Conservation (phyloP, 192 early-diverging fungal species). For the Bifiguratus adelaidae region DNA sequence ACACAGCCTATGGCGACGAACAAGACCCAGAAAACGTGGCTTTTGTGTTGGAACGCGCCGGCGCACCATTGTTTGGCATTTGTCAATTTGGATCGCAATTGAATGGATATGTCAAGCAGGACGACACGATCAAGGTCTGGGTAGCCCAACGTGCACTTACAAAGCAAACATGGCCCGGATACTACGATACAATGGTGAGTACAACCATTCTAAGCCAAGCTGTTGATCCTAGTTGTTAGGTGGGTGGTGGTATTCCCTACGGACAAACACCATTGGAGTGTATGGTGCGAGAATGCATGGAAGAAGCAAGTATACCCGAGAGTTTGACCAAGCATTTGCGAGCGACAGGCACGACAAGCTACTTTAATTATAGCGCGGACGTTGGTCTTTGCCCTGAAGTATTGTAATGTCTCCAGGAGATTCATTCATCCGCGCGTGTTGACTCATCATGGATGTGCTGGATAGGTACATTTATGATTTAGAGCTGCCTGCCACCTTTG, state of each 20-base stretch:
- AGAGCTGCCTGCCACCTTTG: constrained; percentile 45
- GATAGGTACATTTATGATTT: constrained; percentile 75
- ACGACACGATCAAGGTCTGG: constrained; percentile 67
- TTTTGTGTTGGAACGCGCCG: constrained; percentile 70
- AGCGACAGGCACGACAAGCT: too few species aligned
- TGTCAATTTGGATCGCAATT: constrained; percentile 83
- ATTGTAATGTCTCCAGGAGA: too few species aligned
- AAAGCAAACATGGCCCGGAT: constrained; percentile 83
- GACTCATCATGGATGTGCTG: too few species aligned
- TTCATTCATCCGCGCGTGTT: too few species aligned
- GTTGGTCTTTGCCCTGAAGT: too few species aligned
- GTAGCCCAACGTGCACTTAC: constrained; percentile 62
- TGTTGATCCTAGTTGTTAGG: constrained; percentile 12
- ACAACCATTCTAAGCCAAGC: background rate
- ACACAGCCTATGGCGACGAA: constrained; percentile 57
- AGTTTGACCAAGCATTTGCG: constrained; percentile 45
- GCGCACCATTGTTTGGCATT: constrained; percentile 70
- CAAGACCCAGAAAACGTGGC: constrained; percentile 20
- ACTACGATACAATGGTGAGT: constrained; percentile 58
- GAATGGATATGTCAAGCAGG: constrained; percentile 56
- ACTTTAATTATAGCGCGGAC: too few species aligned
- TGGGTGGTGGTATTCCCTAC: constrained; percentile 69
- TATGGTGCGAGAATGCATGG: constrained; percentile 77
- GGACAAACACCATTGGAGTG: constrained; percentile 47
- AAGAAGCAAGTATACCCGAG: constrained; percentile 69